A percentile compares a stretch with the other conserved stretches of the same genome.
Evolutionary conservation across 495 filamentous ascomycete genomes (phyloP).

Genomic region (Hypoxylon lienhwacheense): DNA sequence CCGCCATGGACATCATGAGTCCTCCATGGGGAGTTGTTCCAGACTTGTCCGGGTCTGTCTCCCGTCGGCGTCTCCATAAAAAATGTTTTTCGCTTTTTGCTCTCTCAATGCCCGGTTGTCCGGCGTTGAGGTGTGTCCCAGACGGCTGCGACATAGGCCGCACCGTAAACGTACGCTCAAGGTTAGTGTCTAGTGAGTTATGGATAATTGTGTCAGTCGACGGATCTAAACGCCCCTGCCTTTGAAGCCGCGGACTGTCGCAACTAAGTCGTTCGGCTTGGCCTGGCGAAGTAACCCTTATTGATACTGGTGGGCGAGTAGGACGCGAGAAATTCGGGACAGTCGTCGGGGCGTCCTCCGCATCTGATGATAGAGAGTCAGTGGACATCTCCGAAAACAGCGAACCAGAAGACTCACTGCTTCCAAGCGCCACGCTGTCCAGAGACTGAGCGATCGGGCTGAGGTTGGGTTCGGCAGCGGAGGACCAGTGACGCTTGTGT

Average conservation of each 20-base stretch:
- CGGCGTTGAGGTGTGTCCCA: not conserved
- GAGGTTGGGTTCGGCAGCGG: slow-evolving; percentile 49
- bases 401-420: slow-evolving; percentile 36
- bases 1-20: slow-evolving; percentile 15
- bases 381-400: slow-evolving; percentile 20
- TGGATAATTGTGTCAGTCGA: slow-evolving; percentile 36
- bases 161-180: not conserved
- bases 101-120: slow-evolving; percentile 11
- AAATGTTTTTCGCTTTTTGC: slow-evolving; percentile 31
- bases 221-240: slow-evolving; percentile 6
- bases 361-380: slow-evolving; percentile 23
- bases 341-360: slow-evolving; percentile 7
- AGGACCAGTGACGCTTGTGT: slow-evolving; percentile 51
- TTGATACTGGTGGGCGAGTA: slow-evolving; percentile 28
- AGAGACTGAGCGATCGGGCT: slow-evolving; percentile 52
- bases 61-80: slow-evolving; percentile 39
- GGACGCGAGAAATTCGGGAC: slow-evolving; percentile 30
- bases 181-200: slow-evolving; percentile 16
- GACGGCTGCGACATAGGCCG: slow-evolving; percentile 18
- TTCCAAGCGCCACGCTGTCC: slow-evolving; percentile 32
- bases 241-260: slow-evolving; percentile 5
- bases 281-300: slow-evolving; percentile 22
- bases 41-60: slow-evolving; percentile 28
- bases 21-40: slow-evolving; percentile 2
- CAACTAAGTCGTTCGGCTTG: slow-evolving; percentile 22